Base-by-base conservation (phyloP, 2,329 filamentous ascomycete genomes). In the Curvularia sp. region DNA sequence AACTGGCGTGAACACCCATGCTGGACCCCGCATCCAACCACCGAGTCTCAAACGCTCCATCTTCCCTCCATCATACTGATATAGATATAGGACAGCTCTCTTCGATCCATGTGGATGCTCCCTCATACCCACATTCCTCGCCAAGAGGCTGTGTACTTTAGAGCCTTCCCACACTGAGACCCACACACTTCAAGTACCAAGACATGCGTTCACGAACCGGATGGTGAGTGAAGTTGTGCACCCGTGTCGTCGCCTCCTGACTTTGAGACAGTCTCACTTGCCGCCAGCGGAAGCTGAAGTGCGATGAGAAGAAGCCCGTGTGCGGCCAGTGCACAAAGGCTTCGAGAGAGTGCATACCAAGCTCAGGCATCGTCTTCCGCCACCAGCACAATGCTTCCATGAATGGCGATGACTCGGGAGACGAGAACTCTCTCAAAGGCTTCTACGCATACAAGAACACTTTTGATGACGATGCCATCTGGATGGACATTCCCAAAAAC, bases 331-430 rank as follows among this genome's bases (percentile, higher is more conserved):
- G 86, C 73, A 78, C 78, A 68, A 86, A 87, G 73, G 86, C 84
- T 5, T 82, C 81, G 47, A 80, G 86, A 65, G 81, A 86, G 74
- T 89, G 86, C 73, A 78, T 84, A 45, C 84, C 84, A 23, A 86
- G 84, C 68, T 85, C 86, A 61, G 86, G 85, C 50, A 83, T 89
- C 65, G 84, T 88, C 43, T 89, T 89, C 68, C 84, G 87, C 54
- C 87, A 89, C 73, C 86, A 89, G 69, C 87, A 89, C 75, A 89
- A 89, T 81, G 86, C 86, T 28, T 88, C 86, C 19, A 87, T 89
- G 86, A 89, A 88, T 58, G 82, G 83, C 48, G 76, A 77, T 13
- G 78, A 79, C 43, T 75, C 75, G 4, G 73, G 72, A 18, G 72
- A 74, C 23, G 78, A 80, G 42, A 81, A 80, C 34, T 80, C 78